These are phyloP conservation scores for Cnidoscolus chayamansa DNA, from an alignment of 441 rosid genomes.

Conservation along the genomic window DNA sequence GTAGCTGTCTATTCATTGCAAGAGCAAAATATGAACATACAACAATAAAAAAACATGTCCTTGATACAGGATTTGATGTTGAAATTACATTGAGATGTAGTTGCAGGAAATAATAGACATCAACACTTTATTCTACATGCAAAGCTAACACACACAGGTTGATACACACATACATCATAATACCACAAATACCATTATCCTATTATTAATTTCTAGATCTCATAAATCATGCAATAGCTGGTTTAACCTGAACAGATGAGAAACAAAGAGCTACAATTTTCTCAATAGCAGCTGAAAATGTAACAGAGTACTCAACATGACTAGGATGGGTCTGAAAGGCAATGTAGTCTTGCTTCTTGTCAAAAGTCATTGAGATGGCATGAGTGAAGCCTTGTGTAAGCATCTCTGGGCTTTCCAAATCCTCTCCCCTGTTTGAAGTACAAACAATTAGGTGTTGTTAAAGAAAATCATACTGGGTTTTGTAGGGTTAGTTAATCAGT, in stretches of 20 bases:
- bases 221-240: constrained; percentile 30
- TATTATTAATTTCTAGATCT: background rate
- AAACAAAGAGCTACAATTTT: constrained; percentile 70
- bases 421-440: constrained; percentile 59
- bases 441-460: background rate
- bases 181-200: background rate
- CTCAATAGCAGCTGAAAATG: constrained; percentile 65
- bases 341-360: constrained; percentile 59
- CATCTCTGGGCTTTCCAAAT: constrained; percentile 75
- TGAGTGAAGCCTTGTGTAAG: constrained; percentile 87
- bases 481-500: too few species aligned
- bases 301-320: constrained; percentile 65
- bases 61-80: constrained; percentile 2
- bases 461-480: background rate
- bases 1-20: background rate
- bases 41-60: constrained; percentile 7
- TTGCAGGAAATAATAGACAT: constrained; percentile 3
- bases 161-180: constrained; percentile 3
- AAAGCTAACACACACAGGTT: constrained; percentile 7
- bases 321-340: constrained; percentile 63
- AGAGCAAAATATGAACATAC: background rate
- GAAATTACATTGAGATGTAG: constrained; percentile 11
- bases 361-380: constrained; percentile 71
- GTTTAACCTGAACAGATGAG: constrained; percentile 40
- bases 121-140: background rate